Percentiles rank a stretch among this genome's conserved stretches.
These are phyloP conservation scores for Phytopythium mirpurense DNA, from an alignment of 352 stramenopile species.

Conservation along the genomic window DNA sequence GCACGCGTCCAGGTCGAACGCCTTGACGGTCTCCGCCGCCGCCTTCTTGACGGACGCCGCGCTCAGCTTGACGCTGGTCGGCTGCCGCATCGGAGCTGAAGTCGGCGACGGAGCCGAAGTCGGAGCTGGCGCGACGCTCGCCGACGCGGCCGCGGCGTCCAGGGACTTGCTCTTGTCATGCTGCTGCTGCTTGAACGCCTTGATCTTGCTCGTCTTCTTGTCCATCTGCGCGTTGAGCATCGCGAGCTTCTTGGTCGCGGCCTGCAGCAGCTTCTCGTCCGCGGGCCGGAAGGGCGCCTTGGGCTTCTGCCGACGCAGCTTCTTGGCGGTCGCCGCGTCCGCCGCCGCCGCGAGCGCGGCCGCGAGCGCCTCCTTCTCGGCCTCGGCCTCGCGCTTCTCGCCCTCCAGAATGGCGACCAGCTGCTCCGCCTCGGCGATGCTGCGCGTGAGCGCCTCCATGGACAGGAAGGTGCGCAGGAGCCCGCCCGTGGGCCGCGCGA, in stretches of 20 bases:
- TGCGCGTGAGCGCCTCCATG: conserved; percentile 60
- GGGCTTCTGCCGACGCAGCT: conserved; percentile 18
- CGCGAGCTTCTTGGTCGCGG: conserved; percentile 23
- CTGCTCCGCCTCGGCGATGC: conserved; percentile 50
- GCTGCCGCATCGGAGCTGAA: background rate
- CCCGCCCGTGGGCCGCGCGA: conserved; percentile 68
- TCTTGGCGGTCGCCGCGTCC: conserved; percentile 14
- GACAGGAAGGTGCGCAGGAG: conserved; percentile 66
- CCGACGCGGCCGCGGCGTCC: background rate
- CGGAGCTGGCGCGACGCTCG: background rate
- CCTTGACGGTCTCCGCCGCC: conserved; percentile 20
- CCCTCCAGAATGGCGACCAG: conserved; percentile 44
- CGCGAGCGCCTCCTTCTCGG: conserved; percentile 10
- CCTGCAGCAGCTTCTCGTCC: conserved; percentile 35
- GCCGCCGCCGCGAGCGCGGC: conserved; percentile 4
- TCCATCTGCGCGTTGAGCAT: conserved; percentile 27
- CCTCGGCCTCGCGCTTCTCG: conserved; percentile 31
- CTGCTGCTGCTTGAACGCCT: conserved; percentile 39
- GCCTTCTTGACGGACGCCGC: conserved; percentile 16
- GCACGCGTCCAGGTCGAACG: conserved; percentile 56
- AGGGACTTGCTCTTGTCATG: conserved; percentile 8
- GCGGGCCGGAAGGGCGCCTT: conserved; percentile 24
- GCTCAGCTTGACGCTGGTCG: conserved; percentile 8
- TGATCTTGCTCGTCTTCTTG: conserved; percentile 64
- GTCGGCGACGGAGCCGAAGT: background rate